Evolutionary conservation across 208 protist species (phyloP).

Genomic region (Trypanosoma platydactyli): DNA sequence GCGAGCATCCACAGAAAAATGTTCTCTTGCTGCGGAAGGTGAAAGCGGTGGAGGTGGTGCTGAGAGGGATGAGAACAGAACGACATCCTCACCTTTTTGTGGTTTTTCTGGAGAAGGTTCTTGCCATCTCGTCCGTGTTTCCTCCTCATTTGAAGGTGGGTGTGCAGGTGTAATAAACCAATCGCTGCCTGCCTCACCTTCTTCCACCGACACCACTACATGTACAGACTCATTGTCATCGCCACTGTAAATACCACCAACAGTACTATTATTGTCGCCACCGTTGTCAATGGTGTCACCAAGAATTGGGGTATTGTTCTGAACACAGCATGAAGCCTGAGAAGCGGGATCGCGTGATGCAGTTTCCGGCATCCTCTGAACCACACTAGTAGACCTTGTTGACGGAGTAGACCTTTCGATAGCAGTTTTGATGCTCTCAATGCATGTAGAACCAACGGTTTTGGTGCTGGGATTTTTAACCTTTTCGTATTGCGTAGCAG

Average conservation of each 20-base stretch:
- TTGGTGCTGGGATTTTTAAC: not conserved
- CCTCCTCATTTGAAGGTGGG: not conserved
- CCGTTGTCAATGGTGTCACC: not conserved
- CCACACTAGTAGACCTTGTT: not conserved
- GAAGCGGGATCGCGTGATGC: not conserved
- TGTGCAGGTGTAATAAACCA: not conserved
- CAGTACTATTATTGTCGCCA: not conserved
- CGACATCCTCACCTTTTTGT: not conserved
- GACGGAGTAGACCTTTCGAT: not conserved
- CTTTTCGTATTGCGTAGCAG: not conserved
- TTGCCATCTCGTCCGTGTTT: not conserved
- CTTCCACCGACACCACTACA: conserved; percentile 18
- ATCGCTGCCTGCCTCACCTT: not conserved
- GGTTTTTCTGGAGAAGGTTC: not conserved
- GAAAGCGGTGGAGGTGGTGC: not conserved
- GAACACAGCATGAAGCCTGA: too few relatives aligned
- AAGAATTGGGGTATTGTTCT: too few relatives aligned
- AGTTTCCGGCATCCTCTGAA: not conserved
- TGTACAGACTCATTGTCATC: conserved; percentile 20
- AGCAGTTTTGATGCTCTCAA: not conserved
- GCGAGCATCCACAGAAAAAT: conserved; percentile 26
- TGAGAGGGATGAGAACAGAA: not conserved
- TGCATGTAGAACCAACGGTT: not conserved
- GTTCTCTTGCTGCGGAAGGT: conserved; percentile 1
- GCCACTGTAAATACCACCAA: not conserved